Evolutionary conservation across 345 rosid species (phyloP).

Genomic region (Triadica sebifera): DNA sequence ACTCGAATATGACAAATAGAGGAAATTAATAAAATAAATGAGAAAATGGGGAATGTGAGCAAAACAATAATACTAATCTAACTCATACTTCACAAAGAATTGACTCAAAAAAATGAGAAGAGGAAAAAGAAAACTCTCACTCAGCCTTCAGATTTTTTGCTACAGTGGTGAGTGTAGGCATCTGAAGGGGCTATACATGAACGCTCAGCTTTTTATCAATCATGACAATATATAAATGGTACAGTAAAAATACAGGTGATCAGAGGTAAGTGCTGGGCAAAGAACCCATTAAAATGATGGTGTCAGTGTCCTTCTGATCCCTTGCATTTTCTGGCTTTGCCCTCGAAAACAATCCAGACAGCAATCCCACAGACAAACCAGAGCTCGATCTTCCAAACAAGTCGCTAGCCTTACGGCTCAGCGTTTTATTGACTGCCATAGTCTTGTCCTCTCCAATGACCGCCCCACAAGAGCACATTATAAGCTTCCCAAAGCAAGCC

Average conservation of each 20-base stretch:
- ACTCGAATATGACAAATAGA: no score
- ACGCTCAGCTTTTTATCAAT: neutral
- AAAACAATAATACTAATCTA: neutral
- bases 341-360: constrained; percentile 62
- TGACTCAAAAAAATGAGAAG: neutral
- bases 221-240: constrained; percentile 24
- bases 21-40: neutral
- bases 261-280: constrained; percentile 60
- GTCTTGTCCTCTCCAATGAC: constrained; percentile 31
- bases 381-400: constrained; percentile 47
- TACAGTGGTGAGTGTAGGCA: neutral
- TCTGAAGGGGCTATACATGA: constrained; percentile 6
- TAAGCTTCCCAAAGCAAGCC: constrained; percentile 64
- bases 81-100: constrained; percentile 2
- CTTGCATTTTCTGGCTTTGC: constrained; percentile 34
- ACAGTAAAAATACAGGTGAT: constrained; percentile 15
- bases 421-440: constrained; percentile 19
- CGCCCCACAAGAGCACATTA: constrained; percentile 65
- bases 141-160: constrained; percentile 8
- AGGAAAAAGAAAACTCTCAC: neutral
- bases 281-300: constrained; percentile 71
- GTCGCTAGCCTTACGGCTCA: constrained; percentile 26
- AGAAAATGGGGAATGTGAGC: neutral
- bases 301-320: constrained; percentile 45
- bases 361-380: constrained; percentile 42